Evolutionary conservation across 768 basidiomycete genomes (phyloP), one percentile per base, ranked within the genome.

Genomic region (Mycena chlorophos): DNA sequence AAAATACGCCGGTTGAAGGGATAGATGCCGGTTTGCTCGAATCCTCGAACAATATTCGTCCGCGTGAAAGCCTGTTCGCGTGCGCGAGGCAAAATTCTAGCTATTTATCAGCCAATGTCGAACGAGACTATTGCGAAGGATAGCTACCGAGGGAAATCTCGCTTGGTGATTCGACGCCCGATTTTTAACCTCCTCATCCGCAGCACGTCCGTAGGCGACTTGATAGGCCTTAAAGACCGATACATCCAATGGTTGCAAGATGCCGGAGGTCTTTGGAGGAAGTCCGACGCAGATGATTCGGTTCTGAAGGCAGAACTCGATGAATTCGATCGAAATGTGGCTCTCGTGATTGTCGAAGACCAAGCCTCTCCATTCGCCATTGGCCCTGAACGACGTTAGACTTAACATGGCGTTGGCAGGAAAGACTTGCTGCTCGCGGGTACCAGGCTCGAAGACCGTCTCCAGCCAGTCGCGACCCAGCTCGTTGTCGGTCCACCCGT

Each of bases 401-500:
- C 10, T n/a, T 43, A 23, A 16, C 10, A 43, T 12, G 10, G 22
- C 10, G 22, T 12, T 19, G 16, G 16, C 40, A 12, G 10, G 8
- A 19, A 16, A 43, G 8, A 47, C 48, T 2, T 20, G 52, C 56
- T 45, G 45, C 4, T 49, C 54, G 3, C 16, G 13, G 8, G 64
- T 65, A 3, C 54, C 23, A 3, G 51, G 52, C 1, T 63, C 61
- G 45, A 67, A 67, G 6, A 58, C 42, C 4, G 60, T 29, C 16
- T 52, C 20, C 2, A 63, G 5, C 66, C 66, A 67, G 13, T 39
- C 14, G 1, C 47, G 2, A n/a, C 52, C 51, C 5, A 64, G 40
- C 12, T 63, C 51, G n/a, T 61, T 49, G 47, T 64, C 56, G 2
- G 52, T 65, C 66, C 66, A 67, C 1, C 66, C 66, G 49, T 59